Percentiles rank a stretch among this genome's conserved stretches.
Evolutionary conservation across 2,329 filamentous ascomycete genomes (phyloP).

Genomic region (Trichoderma sp.): DNA sequence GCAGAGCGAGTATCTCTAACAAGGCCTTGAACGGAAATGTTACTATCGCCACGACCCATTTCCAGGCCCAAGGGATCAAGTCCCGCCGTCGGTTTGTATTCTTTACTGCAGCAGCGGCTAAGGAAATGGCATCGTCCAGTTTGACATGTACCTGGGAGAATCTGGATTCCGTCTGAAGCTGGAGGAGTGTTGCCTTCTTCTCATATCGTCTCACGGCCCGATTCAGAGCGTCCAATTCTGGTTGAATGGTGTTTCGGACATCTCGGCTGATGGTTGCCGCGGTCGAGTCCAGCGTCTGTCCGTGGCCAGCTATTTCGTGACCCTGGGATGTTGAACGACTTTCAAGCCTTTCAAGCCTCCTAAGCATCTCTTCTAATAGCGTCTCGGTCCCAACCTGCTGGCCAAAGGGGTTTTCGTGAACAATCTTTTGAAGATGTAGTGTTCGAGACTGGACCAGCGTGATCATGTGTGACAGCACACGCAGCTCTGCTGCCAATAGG

Average conservation of each 20-base stretch:
- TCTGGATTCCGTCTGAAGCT: constrained; percentile 74
- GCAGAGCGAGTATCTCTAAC: constrained; percentile 45
- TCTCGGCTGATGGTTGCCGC: constrained; percentile 54
- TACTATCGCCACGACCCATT: constrained; percentile 39
- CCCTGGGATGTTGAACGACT: constrained; percentile 43
- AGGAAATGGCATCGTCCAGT: constrained; percentile 73
- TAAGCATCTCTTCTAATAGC: constrained; percentile 59
- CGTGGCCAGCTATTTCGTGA: constrained; percentile 31
- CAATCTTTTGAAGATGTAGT: constrained; percentile 75
- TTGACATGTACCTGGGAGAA: constrained; percentile 71
- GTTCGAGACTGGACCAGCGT: constrained; percentile 79
- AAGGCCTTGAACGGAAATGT: constrained; percentile 47
- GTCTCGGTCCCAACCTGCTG: constrained; percentile 37
- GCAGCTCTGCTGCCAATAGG: constrained; percentile 80
- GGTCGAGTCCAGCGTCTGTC: constrained; percentile 37
- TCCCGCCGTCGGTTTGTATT: constrained; percentile 44
- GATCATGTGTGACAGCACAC: constrained; percentile 78
- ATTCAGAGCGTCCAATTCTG: constrained; percentile 84
- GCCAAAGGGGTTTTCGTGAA: constrained; percentile 54
- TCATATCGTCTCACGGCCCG: constrained; percentile 89
- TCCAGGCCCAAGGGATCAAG: constrained; percentile 42
- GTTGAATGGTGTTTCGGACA: constrained; percentile 67
- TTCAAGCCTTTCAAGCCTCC: constrained; percentile 72
- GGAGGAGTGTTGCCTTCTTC: constrained; percentile 76
- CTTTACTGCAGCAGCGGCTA: constrained; percentile 75